Percentiles rank a stretch among this genome's conserved stretches.
These are phyloP conservation scores for Coemansia umbellata DNA, from an alignment of 192 early-diverging fungal species.

Conservation along the genomic window DNA sequence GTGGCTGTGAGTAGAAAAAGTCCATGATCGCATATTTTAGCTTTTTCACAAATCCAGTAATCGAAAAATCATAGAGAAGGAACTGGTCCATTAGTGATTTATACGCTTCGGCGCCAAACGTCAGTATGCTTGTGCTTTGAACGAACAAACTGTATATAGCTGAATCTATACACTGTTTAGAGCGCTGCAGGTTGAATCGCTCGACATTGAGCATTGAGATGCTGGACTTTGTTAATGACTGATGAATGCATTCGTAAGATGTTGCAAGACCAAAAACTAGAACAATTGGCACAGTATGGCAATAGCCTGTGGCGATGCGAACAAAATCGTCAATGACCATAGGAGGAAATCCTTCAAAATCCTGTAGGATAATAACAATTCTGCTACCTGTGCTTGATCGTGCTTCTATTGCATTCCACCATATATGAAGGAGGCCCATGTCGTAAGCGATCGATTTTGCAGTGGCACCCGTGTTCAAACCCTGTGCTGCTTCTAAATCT, in stretches of 20 bases:
- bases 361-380: slow-evolving; percentile 75
- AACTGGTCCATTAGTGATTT: slow-evolving; percentile 78
- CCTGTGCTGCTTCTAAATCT: slow-evolving; percentile 6
- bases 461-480: slow-evolving; percentile 4
- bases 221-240: slow-evolving; percentile 70
- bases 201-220: slow-evolving; percentile 70
- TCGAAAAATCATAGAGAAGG: slow-evolving; percentile 74
- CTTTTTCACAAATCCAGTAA: slow-evolving; percentile 66
- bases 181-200: slow-evolving; percentile 76
- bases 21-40: slow-evolving; percentile 85
- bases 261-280: slow-evolving; percentile 85
- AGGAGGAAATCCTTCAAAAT: slow-evolving; percentile 82
- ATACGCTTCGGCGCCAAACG: slow-evolving; percentile 68
- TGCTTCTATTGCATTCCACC: slow-evolving; percentile 49
- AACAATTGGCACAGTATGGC: slow-evolving; percentile 67
- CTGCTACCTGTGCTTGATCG: slow-evolving; percentile 20
- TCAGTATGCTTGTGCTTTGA: slow-evolving; percentile 46
- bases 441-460: slow-evolving; percentile 57
- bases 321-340: slow-evolving; percentile 72
- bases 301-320: slow-evolving; percentile 61
- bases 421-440: slow-evolving; percentile 61
- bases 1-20: slow-evolving; percentile 80
- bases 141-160: slow-evolving; percentile 62
- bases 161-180: slow-evolving; percentile 64
- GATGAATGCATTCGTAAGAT: slow-evolving; percentile 74